A percentile compares a stretch with the other conserved stretches of the same genome.
Evolutionary conservation across 306 rosid species (phyloP).

Genomic region (Cicer yamashitae): DNA sequence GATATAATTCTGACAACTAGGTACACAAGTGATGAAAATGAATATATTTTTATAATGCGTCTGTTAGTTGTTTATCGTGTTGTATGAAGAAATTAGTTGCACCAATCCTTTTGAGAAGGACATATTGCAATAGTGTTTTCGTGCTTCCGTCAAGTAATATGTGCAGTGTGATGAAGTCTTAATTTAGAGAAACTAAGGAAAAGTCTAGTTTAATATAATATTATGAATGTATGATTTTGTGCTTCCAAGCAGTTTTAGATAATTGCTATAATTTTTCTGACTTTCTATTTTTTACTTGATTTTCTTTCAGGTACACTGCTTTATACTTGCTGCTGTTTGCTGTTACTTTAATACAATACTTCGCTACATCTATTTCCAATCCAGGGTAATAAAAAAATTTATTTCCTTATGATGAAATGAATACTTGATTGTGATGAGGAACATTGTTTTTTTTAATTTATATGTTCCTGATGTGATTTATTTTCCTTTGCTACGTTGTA

Average conservation of each 20-base stretch:
- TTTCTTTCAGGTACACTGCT: conserved; percentile 72
- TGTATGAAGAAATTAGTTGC: not conserved
- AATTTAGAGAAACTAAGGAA: conserved; percentile 10
- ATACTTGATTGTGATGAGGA: conserved; percentile 35
- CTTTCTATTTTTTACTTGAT: conserved; percentile 25
- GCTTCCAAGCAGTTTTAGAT: conserved; percentile 24
- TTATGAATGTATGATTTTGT: not conserved
- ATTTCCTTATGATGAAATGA: conserved; percentile 29
- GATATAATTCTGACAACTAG: not conserved
- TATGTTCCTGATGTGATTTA: conserved; percentile 37
- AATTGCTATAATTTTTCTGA: conserved; percentile 24
- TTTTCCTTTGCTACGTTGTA: conserved; percentile 24
- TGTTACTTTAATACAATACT: conserved; percentile 77
- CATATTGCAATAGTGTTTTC: conserved; percentile 1
- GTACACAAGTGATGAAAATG: conserved; percentile 24
- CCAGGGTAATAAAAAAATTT: conserved; percentile 75
- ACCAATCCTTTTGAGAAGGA: not conserved
- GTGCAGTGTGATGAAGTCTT: conserved; percentile 20
- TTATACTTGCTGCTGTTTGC: conserved; percentile 70
- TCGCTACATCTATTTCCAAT: conserved; percentile 75
- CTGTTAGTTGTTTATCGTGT: conserved; percentile 13
- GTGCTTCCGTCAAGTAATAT: conserved; percentile 2
- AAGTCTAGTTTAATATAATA: not conserved
- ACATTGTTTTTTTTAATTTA: conserved; percentile 4
- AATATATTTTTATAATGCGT: conserved; percentile 13